phyloP scores from a whole-genome alignment of 208 protist species.

The Angomonas ambiguus region DNA sequence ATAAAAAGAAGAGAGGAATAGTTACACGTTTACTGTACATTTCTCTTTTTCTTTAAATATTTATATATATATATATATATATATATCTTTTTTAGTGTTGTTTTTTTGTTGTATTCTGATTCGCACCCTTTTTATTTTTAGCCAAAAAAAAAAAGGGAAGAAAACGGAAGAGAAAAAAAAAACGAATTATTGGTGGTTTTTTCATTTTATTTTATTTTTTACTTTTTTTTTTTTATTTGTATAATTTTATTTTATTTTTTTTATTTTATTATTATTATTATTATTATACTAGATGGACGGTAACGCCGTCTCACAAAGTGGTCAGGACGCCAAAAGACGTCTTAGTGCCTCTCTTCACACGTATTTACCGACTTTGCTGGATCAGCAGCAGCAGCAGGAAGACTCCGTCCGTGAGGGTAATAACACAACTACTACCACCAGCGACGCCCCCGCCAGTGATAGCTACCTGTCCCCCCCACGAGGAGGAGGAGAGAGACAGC shows the following conservation, averaged over 20 bases:
- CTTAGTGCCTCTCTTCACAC: background rate
- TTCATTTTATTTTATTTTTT: slow-evolving; percentile 9
- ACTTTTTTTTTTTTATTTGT: slow-evolving; percentile 1
- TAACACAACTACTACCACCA: too few species aligned
- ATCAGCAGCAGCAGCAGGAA: too few species aligned
- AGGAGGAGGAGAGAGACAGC: background rate
- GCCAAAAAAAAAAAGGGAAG: background rate
- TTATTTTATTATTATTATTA: slow-evolving; percentile 16
- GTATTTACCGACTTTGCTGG: too few species aligned
- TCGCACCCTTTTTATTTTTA: background rate
- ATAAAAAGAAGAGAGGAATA: too few species aligned
- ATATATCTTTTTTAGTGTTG: slow-evolving; percentile 12
- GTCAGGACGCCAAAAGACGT: background rate
- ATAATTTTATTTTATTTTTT: slow-evolving; percentile 17
- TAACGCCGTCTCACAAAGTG: background rate
- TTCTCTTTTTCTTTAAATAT: too few species aligned
- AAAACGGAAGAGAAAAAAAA: too few species aligned
- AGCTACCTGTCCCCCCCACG: background rate
- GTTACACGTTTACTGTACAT: too few species aligned
- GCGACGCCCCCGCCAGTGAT: too few species aligned
- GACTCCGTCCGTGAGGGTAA: too few species aligned
- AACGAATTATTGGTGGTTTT: slow-evolving; percentile 3
- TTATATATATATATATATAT: slow-evolving; percentile 7
- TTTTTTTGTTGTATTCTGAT: slow-evolving; percentile 9
- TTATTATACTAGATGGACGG: background rate